These are phyloP conservation scores for Phytophthora crassamura DNA, from an alignment of 352 stramenopile species.

Conservation along the genomic window DNA sequence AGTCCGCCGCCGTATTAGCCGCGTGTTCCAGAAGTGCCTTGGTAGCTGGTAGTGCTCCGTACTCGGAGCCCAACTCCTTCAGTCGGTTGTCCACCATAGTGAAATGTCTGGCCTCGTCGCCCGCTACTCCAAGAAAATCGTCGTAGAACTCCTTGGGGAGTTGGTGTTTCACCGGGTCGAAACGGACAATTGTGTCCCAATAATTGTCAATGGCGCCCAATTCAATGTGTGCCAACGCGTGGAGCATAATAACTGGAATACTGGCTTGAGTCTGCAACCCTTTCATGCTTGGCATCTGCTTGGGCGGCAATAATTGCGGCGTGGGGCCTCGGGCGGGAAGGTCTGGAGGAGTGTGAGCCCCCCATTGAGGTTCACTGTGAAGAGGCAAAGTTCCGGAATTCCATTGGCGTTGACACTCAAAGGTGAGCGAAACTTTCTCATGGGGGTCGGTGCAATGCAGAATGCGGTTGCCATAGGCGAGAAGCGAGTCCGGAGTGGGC, in stretches of 20 bases:
- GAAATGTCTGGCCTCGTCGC: conserved; percentile 85
- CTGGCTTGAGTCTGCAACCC: conserved; percentile 55
- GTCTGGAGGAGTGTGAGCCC: conserved; percentile 44
- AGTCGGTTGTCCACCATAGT: conserved; percentile 74
- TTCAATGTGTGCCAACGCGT: conserved; percentile 88
- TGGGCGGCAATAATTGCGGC: conserved; percentile 67
- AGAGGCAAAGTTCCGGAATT: conserved; percentile 45
- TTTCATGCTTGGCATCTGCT: conserved; percentile 78
- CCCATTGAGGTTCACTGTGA: conserved; percentile 34
- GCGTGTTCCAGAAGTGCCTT: conserved; percentile 75
- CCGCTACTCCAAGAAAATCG: conserved; percentile 76
- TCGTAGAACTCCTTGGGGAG: conserved; percentile 72
- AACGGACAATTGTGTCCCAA: conserved; percentile 87
- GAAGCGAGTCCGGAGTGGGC: conserved; percentile 44
- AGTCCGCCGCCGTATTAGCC: conserved; percentile 66
- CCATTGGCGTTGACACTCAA: conserved; percentile 63
- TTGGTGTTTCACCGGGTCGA: conserved; percentile 57
- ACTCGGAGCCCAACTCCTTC: conserved; percentile 64
- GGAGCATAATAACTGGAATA: conserved; percentile 80
- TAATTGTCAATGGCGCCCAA: conserved; percentile 90
- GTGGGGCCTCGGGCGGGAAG: conserved; percentile 54
- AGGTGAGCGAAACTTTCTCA: conserved; percentile 71
- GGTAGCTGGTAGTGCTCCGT: conserved; percentile 74
- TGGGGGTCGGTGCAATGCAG: conserved; percentile 52
- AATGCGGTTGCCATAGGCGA: conserved; percentile 70